These are phyloP conservation scores for Cymbopogon citratus DNA, from an alignment of 176 grass and related monocot species.

Conservation along the genomic window DNA sequence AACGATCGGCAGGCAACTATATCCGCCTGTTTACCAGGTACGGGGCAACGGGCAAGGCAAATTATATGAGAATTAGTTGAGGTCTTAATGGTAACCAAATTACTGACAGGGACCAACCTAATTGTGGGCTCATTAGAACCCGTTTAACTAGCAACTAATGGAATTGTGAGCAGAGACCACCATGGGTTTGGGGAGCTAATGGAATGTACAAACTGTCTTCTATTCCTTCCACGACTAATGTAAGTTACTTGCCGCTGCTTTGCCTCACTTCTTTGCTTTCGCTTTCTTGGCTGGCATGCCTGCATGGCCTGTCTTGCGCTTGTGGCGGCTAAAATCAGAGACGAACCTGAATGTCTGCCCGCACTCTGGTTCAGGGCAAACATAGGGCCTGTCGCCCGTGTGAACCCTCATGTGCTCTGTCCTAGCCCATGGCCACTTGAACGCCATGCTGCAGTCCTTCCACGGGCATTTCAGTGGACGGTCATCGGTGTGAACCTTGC, in stretches of 20 bases:
- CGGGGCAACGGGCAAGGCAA: background rate
- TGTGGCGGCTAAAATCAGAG: conserved; percentile 90
- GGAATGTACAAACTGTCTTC: conserved; percentile 32
- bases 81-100: conserved; percentile 4
- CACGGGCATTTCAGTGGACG: conserved; percentile 72
- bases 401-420: conserved; percentile 91
- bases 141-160: conserved; percentile 20
- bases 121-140: conserved; percentile 18
- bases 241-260: background rate
- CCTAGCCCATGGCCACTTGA: conserved; percentile 98
- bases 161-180: conserved; percentile 10
- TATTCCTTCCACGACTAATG: background rate
- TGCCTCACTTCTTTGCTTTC: conserved; percentile 36
- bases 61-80: background rate
- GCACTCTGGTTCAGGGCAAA: conserved; percentile 67
- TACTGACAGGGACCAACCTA: background rate
- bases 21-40: background rate
- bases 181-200: conserved; percentile 2
- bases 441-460: conserved; percentile 75
- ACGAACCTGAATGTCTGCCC: conserved; percentile 89
- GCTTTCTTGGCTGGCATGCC: conserved; percentile 19
- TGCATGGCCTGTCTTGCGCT: conserved; percentile 78
- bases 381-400: conserved; percentile 82
- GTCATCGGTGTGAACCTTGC: conserved; percentile 79
- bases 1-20: background rate